A percentile compares a stretch with the other conserved stretches of the same genome.
These are phyloP conservation scores for Colletotrichum gigasporum DNA, from an alignment of 2,329 filamentous ascomycete species.

Conservation along the genomic window DNA sequence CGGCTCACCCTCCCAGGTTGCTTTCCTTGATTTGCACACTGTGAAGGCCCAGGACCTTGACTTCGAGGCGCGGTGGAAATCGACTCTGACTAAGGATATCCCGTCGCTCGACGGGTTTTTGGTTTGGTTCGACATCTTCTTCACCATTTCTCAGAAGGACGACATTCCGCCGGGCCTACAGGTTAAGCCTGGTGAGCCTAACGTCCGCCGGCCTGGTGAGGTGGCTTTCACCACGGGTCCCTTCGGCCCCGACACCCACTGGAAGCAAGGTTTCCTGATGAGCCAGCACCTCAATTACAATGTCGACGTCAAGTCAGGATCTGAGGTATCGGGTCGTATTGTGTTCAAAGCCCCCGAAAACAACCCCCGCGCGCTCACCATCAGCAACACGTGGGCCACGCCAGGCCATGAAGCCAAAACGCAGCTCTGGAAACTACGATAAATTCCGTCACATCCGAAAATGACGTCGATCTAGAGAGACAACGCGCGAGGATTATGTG, in stretches of 20 bases:
- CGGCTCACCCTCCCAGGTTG: constrained; percentile 72
- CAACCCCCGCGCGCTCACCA: constrained; percentile 74
- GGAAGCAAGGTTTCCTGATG: constrained; percentile 85
- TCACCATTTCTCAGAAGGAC: constrained; percentile 70
- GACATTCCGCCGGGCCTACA: constrained; percentile 56
- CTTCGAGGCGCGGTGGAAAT: constrained; percentile 76
- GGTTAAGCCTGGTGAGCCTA: constrained; percentile 71
- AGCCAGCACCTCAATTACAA: constrained; percentile 66
- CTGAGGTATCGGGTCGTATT: constrained; percentile 72
- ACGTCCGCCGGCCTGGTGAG: constrained; percentile 63
- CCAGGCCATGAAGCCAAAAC: constrained; percentile 50
- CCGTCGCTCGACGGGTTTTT: constrained; percentile 85
- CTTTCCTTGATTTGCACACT: constrained; percentile 80
- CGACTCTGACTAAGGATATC: constrained; percentile 68
- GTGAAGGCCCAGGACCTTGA: constrained; percentile 76
- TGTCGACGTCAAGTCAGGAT: constrained; percentile 58
- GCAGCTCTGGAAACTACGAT: constrained; percentile 63
- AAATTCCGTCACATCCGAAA: too few species aligned
- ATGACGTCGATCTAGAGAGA: constrained; percentile 2
- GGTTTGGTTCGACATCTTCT: constrained; percentile 96
- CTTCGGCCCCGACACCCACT: constrained; percentile 81
- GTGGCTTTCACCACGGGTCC: constrained; percentile 93
- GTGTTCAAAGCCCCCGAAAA: constrained; percentile 75
- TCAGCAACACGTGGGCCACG: constrained; percentile 70
- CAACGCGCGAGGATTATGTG: neutral